Percentiles rank a stretch among this genome's conserved stretches.
These are phyloP conservation scores for Boletus rubropictus DNA, from an alignment of 768 basidiomycete genomes.

Conservation along the genomic window DNA sequence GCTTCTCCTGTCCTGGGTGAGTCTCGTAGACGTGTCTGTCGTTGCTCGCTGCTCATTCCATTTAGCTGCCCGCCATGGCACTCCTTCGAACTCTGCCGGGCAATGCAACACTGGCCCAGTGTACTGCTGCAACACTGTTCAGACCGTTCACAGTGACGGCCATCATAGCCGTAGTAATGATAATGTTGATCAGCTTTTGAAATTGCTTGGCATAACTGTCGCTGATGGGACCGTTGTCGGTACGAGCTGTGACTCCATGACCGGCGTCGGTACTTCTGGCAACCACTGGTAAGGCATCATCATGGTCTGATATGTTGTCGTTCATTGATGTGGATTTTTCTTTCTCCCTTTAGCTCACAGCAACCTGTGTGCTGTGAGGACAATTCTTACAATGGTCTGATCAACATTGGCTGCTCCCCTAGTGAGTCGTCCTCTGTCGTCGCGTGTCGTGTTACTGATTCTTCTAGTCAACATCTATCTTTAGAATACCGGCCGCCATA, in stretches of 20 bases:
- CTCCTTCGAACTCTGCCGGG: constrained; percentile 33
- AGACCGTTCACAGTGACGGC: neutral
- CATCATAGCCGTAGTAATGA: neutral
- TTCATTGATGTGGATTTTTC: neutral
- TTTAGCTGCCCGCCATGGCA: constrained; percentile 32
- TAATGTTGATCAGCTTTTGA: too few relatives aligned
- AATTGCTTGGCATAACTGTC: rapidly evolving
- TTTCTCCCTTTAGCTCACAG: constrained; percentile 17
- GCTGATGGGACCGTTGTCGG: constrained; percentile 12
- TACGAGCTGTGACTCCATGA: constrained; percentile 31
- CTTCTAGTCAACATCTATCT: constrained; percentile 12
- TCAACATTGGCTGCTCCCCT: constrained; percentile 37
- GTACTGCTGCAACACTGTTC: constrained; percentile 18
- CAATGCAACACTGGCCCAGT: constrained; percentile 16
- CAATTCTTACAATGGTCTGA: constrained; percentile 31
- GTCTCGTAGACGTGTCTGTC: constrained; percentile 3
- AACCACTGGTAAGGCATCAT: constrained; percentile 14
- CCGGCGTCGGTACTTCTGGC: neutral
- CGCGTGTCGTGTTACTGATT: neutral
- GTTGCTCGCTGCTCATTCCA: neutral
- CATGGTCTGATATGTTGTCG: too few relatives aligned
- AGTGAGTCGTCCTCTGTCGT: constrained; percentile 19
- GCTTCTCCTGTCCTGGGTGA: constrained; percentile 32
- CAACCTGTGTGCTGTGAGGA: constrained; percentile 39
- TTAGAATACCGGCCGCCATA: constrained; percentile 2